Evolutionary conservation across 1,284 basidiomycete genomes (phyloP), one percentile per base, ranked within the genome.

Genomic region (Papiliotrema flavescens): DNA sequence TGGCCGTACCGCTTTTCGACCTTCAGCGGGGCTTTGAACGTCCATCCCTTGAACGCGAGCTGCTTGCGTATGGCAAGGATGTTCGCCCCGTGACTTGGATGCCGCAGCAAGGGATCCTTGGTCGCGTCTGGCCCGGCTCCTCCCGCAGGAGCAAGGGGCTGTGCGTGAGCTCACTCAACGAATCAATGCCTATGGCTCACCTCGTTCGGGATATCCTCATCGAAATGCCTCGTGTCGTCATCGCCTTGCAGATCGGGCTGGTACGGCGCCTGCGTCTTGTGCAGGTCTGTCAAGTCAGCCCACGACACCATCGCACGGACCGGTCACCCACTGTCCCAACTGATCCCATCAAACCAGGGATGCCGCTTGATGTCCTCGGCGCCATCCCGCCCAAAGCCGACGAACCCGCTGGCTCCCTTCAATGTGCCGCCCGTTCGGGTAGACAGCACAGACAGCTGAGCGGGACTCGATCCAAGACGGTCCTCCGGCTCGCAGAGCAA

Each of bases 401-500:
- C 58, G 54, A 79, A 50, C 14, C 54, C 39, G 13, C 55, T 32
- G 37, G 40, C 28, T n/a, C 43, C 19, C n/a, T 23, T 14, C 3
- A 17, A 20, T 6, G 40, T 24, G 28, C 28, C 51, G 44, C 41
- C 35, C 1, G 19, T 53, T 22, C 41, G 43, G 23, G 51, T 36
- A 22, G 61, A 56, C 20, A 63, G 46, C n/a, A 65, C 49, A 13
- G 56, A 52, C 15, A 59, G 43, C 34, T 47, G 56, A 19, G 59
- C 51, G 37, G 79, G 76, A 45, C 80, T 73, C 65, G 85, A 87
- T 20, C 93, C 94, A 34, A 98, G 81, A 34, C 94, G 84, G 71
- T 97, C 92, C 76, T 95, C 91, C 5, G 90, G 86, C 75, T 98
- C 94, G 74, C 95, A 97, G 34, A 97, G 83, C 19, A 98, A 81